Percentiles rank a stretch among this genome's conserved stretches.
Conservation (phyloP, 371 early-diverging fungal species). For the Umbelopsis sp. region DNA sequence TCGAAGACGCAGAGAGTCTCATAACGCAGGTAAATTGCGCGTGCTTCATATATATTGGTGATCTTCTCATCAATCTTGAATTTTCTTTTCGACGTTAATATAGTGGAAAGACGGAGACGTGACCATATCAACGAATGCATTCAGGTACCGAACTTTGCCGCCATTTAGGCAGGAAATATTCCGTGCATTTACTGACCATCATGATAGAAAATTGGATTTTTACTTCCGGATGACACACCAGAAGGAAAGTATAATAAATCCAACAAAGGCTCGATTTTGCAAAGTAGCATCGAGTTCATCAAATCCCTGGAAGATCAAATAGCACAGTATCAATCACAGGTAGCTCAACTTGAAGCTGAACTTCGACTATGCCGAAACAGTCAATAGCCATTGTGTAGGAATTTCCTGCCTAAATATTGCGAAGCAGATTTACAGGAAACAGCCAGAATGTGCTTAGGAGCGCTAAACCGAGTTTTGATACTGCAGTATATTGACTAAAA, state of each 20-base stretch:
- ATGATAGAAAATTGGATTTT: slow-evolving; percentile 4
- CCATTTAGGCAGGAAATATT: neutral
- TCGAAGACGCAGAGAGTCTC: slow-evolving; percentile 90
- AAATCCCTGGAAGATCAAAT: neutral
- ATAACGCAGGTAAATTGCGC: slow-evolving; percentile 69
- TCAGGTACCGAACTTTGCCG: slow-evolving; percentile 4
- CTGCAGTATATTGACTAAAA: too few relatives aligned
- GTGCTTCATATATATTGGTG: neutral
- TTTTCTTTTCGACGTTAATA: neutral
- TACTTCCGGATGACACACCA: slow-evolving; percentile 1
- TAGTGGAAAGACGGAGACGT: slow-evolving; percentile 11
- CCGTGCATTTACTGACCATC: neutral
- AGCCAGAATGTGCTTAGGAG: too few relatives aligned
- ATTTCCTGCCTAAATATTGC: too few relatives aligned
- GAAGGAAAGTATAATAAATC: slow-evolving; percentile 5
- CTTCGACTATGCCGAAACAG: neutral
- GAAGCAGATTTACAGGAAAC: too few relatives aligned
- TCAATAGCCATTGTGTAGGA: too few relatives aligned
- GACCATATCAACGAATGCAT: slow-evolving; percentile 17
- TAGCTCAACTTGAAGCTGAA: neutral
- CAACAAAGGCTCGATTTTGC: slow-evolving; percentile 6
- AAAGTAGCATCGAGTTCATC: slow-evolving; percentile 13
- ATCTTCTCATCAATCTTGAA: too few relatives aligned
- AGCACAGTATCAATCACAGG: neutral
- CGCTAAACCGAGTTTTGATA: too few relatives aligned